phyloP scores from a whole-genome alignment of 495 filamentous ascomycete species.

The Xylaria flabelliformis region DNA sequence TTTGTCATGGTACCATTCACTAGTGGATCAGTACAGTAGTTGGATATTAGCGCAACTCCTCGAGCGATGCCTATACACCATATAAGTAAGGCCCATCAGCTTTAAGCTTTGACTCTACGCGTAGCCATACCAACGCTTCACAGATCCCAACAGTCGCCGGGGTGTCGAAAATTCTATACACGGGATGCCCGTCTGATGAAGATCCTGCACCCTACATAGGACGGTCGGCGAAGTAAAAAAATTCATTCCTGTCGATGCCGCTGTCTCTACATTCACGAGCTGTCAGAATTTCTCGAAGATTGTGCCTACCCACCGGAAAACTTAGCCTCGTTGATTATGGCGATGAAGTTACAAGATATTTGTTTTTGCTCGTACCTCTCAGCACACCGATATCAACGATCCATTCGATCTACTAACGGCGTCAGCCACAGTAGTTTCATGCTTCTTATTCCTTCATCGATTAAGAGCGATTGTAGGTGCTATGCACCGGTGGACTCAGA shows the following conservation, averaged over 20 bases:
- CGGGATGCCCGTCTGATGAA: background rate
- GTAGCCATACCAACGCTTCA: slow-evolving; percentile 54
- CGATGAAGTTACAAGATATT: slow-evolving; percentile 69
- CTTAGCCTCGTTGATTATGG: slow-evolving; percentile 61
- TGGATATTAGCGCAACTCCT: slow-evolving; percentile 59
- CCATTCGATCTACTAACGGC: background rate
- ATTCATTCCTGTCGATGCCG: background rate
- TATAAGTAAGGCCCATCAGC: slow-evolving; percentile 63
- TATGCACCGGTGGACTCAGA: background rate
- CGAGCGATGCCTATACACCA: slow-evolving; percentile 69
- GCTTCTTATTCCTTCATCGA: background rate
- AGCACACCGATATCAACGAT: background rate
- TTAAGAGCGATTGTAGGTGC: background rate
- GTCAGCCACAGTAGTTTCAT: background rate
- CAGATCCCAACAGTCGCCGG: slow-evolving; percentile 46
- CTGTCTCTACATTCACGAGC: background rate
- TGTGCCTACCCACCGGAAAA: slow-evolving; percentile 51
- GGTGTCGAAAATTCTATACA: slow-evolving; percentile 54
- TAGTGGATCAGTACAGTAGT: slow-evolving; percentile 51
- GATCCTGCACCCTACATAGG: background rate
- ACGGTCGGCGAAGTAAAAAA: slow-evolving; percentile 10
- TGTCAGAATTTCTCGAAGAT: background rate
- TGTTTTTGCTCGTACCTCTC: slow-evolving; percentile 42
- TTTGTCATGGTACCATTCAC: slow-evolving; percentile 36
- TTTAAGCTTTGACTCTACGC: slow-evolving; percentile 46